Percentiles rank a stretch among this genome's conserved stretches.
phyloP scores from a whole-genome alignment of 2,329 filamentous ascomycete genomes.

The Venturia asperata region DNA sequence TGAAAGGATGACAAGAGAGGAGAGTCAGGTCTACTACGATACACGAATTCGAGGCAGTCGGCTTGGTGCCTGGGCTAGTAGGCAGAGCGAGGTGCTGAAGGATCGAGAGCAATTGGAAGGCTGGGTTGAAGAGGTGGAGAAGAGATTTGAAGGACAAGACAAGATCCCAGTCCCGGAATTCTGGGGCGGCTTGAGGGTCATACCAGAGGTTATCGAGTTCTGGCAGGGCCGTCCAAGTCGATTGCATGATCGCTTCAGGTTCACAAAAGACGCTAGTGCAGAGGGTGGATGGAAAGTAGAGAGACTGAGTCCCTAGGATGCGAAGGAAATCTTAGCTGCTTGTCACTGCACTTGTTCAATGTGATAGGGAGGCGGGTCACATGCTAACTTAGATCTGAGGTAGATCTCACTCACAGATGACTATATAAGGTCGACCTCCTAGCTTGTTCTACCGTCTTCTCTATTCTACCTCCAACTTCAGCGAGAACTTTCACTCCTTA shows the following conservation, averaged over 20 bases:
- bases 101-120: constrained; percentile 67
- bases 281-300: constrained; percentile 58
- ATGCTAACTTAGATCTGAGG: neutral
- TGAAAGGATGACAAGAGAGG: constrained; percentile 58
- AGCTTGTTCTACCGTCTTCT: neutral
- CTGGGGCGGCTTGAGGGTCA: constrained; percentile 84
- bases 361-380: neutral
- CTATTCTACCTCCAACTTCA: neutral
- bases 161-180: constrained; percentile 86
- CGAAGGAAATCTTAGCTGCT: too few relatives aligned
- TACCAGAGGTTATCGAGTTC: constrained; percentile 85
- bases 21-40: constrained; percentile 62
- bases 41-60: constrained; percentile 69
- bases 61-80: constrained; percentile 88
- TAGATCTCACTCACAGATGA: neutral
- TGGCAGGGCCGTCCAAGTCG: constrained; percentile 89
- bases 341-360: neutral
- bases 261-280: constrained; percentile 52
- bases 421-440: neutral
- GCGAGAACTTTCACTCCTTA: neutral
- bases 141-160: constrained; percentile 65
- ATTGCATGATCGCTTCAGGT: constrained; percentile 89
- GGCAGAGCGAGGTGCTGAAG: constrained; percentile 69
- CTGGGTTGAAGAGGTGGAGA: constrained; percentile 70
- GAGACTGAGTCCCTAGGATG: constrained; percentile 61